A percentile compares a stretch with the other conserved stretches of the same genome.
phyloP scores from a whole-genome alignment of 176 grass and related monocot species.

The Metroxylon sagu region DNA sequence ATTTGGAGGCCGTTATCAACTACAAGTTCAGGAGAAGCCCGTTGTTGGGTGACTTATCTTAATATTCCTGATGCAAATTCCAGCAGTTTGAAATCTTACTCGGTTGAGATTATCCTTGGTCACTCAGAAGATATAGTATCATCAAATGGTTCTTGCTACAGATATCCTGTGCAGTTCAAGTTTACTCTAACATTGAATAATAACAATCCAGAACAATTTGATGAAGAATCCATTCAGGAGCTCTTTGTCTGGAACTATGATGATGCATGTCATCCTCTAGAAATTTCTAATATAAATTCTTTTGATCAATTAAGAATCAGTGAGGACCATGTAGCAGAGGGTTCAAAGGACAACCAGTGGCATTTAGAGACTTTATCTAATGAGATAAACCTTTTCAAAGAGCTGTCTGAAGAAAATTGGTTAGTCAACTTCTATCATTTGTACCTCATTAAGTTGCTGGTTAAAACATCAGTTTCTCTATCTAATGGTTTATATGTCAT shows the following conservation, averaged over 20 bases:
- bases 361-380: conserved; percentile 64
- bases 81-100: conserved; percentile 24
- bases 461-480: conserved; percentile 3
- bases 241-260: conserved; percentile 49
- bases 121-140: conserved; percentile 41
- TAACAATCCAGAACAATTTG: conserved; percentile 1
- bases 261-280: conserved; percentile 25
- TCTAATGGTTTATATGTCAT: conserved; percentile 1
- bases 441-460: conserved; percentile 5
- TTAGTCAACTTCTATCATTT: conserved; percentile 12
- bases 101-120: conserved; percentile 44
- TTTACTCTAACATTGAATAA: conserved; percentile 42
- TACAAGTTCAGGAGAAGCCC: conserved; percentile 50
- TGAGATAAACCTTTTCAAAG: conserved; percentile 67
- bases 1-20: conserved; percentile 52
- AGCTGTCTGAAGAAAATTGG: conserved; percentile 70
- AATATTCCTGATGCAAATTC: conserved; percentile 38
- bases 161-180: conserved; percentile 29
- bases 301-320: conserved; percentile 38
- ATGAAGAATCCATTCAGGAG: conserved; percentile 29
- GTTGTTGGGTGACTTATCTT: conserved; percentile 57
- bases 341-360: conserved; percentile 31
- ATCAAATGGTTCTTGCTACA: conserved; percentile 34
- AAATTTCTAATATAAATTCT: conserved; percentile 13
- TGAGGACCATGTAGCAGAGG: conserved; percentile 21